Evolutionary conservation across 2,329 filamentous ascomycete species (phyloP), one percentile per base, ranked within the genome.

Genomic region (Elsinoe australis): DNA sequence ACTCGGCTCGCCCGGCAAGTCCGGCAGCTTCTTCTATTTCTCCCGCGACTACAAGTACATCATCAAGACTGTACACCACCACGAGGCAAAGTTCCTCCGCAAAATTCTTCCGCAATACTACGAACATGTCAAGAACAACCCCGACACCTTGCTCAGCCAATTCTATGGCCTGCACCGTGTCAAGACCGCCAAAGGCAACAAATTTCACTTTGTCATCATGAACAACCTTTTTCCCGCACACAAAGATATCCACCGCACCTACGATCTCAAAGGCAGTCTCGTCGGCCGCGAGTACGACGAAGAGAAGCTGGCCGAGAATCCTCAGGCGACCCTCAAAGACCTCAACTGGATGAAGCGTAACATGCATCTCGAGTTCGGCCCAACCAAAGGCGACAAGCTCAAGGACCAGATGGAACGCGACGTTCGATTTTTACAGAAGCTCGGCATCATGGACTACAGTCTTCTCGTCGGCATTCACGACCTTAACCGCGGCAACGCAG

Each of bases 181-280:
- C 59, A 98, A 98, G 75, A 94, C 95, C 73, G 88, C 90, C 0
- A 96, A 95, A 63, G 92, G 92, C 53, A 84, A 90, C 62, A 98
- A 98, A 71, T 95, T 96, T 49, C 92, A 98, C 67, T 98, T 98
- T 59, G 92, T 98, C 52, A 89, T 98, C 63, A 98, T 98, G 92
- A 98, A 98, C 73, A 98, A 98, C 65, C 77, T 98, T 12, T 98
- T 98, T 61, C 92, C 92, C 9, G 90, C 92, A 5, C 92, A 98
- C 68, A 80, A 90, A 57, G 92, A 98, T 65, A 96, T 98, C 52
- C 92, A 98, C 69, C 82, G 87, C 61, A 98, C 89, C 2, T 98
- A 95, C 61, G 92, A 98, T 65, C 67, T 98, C 57, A 98, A 98
- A 69, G 92, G 92, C 6, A 96, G 92, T 5, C 96, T 90, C 0